Evolutionary conservation across 345 rosid genomes (phyloP).

Genomic region (Lenwebbia sp.): DNA sequence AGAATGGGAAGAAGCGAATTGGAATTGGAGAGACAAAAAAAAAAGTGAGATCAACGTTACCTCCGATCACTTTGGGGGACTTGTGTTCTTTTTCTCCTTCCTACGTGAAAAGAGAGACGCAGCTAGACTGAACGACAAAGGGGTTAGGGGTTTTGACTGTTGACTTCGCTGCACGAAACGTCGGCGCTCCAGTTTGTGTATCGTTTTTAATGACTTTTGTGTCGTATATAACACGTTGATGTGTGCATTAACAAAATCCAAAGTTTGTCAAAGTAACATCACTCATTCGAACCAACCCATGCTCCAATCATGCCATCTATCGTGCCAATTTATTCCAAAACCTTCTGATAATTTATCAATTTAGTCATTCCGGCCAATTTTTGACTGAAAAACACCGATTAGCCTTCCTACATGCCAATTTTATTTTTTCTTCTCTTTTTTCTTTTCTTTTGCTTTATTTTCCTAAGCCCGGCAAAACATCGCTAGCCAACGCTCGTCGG

Average conservation of each 20-base stretch:
- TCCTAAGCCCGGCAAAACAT: no score
- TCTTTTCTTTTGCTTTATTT: no score
- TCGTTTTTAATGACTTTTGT: neutral
- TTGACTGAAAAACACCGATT: no score
- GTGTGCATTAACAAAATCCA: neutral
- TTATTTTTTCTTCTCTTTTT: no score
- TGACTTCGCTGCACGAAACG: neutral
- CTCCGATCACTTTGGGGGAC: neutral
- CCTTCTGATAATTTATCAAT: no score
- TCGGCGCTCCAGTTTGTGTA: neutral
- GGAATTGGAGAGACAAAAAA: neutral
- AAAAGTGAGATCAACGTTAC: neutral
- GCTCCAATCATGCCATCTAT: neutral
- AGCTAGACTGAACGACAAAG: neutral
- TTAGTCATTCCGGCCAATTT: no score
- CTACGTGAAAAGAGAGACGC: neutral
- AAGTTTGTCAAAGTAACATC: neutral
- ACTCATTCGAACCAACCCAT: neutral
- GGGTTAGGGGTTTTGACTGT: neutral
- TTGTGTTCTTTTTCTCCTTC: neutral
- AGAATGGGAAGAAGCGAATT: neutral
- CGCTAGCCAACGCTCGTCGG: no score
- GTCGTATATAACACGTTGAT: neutral
- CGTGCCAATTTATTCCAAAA: no score
- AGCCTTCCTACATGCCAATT: no score